Conservation (phyloP, 805 yeast species). For the Ogataea pilisensis region DNA sequence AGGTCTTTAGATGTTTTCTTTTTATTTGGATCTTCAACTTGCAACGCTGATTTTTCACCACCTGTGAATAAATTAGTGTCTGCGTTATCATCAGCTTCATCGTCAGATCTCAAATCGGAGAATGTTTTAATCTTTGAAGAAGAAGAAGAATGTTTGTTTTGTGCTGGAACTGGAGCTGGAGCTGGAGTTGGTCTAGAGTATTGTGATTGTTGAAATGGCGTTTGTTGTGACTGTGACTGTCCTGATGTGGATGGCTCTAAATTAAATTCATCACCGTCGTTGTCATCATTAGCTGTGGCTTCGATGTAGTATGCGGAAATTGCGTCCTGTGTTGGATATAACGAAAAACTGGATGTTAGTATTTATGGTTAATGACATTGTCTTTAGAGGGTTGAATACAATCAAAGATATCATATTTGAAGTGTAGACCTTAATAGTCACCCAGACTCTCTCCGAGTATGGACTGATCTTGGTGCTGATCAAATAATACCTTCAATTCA, state of each 20-base stretch:
- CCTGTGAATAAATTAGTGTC: conserved; percentile 46
- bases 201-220: conserved; percentile 1
- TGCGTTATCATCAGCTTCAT: conserved; percentile 30
- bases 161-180: neutral
- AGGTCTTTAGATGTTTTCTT: conserved; percentile 37
- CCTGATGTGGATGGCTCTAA: conserved; percentile 3
- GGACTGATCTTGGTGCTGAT: too few species aligned
- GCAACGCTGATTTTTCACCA: conserved; percentile 73
- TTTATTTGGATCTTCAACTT: conserved; percentile 67
- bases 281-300: conserved; percentile 13
- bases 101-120: conserved; percentile 30
- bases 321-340: conserved; percentile 18
- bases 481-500: too few species aligned
- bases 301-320: conserved; percentile 25
- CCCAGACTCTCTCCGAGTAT: too few species aligned
- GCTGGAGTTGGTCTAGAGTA: neutral
- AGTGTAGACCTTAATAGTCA: too few species aligned
- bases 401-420: neutral
- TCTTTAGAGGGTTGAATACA: neutral
- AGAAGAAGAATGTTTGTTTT: conserved; percentile 1
- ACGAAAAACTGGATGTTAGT: neutral
- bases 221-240: conserved; percentile 3
- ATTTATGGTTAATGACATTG: too few species aligned
- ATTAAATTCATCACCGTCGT: conserved; percentile 3
- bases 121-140: conserved; percentile 27